Evolutionary conservation across 495 filamentous ascomycete genomes (phyloP), one percentile per base, ranked within the genome.

Genomic region (Aspergillus baeticus): DNA sequence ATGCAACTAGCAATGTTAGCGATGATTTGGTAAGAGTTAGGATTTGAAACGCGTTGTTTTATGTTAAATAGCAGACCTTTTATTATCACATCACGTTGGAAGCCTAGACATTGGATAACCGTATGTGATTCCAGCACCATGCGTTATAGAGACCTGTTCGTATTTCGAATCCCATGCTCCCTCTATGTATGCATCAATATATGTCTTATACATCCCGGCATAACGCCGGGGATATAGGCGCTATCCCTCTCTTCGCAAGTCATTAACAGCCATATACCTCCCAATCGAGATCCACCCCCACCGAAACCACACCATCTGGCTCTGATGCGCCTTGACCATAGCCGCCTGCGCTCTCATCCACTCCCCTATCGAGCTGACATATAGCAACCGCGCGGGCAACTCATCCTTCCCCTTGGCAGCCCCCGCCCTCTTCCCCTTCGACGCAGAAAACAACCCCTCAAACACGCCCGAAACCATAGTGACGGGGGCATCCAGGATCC

Each of bases 251-350:
- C 84, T 74, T 67, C 79, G 81, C 69, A 97, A 65, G 71, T 97
- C 92, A 75, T 98, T 98, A 2, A 98, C 81, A 57, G 89, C 82
- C 94, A 98, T 98, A 74, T 98, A 98, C 55, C 94, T 77, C 55
- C 91, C 91, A 52, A 96, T 61, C 5, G 81, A 78, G 63, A 98
- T 95, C 94, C 94, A 98, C 0, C 91, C 92, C 85, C 91, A 98
- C 10, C 94, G 82, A 66, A 98, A 98, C 94, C 94, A 98, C 35
- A 87, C 80, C 94, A 98, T 98, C 81, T 98, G 94, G 71, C 92
- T 97, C 77, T 83, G 76, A 73, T 98, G 94, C 10, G 85, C 91
- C 44, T 79, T 76, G 0, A 87, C 87, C 94, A 98, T 98, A 15
- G 94, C 94, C 41, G 72, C 77, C 75, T 90, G 86, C 41, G 89